phyloP scores from a whole-genome alignment of 2,329 filamentous ascomycete genomes.

The Fusarium sp. region DNA sequence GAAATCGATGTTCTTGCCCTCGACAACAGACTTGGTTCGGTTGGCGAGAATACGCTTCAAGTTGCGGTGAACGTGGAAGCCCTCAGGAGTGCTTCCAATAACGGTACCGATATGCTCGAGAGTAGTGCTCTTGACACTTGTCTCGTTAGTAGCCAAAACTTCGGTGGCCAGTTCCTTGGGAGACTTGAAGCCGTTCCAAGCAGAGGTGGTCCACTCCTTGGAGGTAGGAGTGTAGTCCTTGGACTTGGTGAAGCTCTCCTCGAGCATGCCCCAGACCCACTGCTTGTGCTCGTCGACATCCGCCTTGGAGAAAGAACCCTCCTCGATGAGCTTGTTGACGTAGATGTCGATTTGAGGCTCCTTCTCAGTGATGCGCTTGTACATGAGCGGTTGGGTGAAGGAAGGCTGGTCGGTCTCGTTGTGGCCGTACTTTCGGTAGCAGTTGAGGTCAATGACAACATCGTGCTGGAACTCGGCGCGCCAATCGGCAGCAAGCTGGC shows the following conservation, averaged over 20 bases:
- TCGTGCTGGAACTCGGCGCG: slow-evolving; percentile 98
- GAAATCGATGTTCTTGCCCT: slow-evolving; percentile 97
- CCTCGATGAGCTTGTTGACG: slow-evolving; percentile 86
- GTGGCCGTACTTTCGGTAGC: slow-evolving; percentile 98
- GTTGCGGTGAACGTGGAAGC: slow-evolving; percentile 91
- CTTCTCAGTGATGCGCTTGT: slow-evolving; percentile 93
- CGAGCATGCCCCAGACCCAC: slow-evolving; percentile 99
- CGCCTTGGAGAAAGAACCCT: slow-evolving; percentile 95
- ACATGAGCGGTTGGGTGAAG: slow-evolving; percentile 99
- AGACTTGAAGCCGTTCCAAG: slow-evolving; percentile 99
- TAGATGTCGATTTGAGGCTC: slow-evolving; percentile 90
- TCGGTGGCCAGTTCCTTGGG: slow-evolving; percentile 97
- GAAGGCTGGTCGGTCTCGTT: slow-evolving; percentile 99
- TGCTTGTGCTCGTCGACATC: slow-evolving; percentile 99
- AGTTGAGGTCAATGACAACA: slow-evolving; percentile 97
- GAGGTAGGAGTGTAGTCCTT: slow-evolving; percentile 97
- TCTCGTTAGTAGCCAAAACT: slow-evolving; percentile 90
- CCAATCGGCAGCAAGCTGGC: slow-evolving; percentile 96
- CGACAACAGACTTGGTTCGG: slow-evolving; percentile 89
- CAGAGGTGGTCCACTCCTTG: slow-evolving; percentile 98
- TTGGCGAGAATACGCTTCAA: slow-evolving; percentile 93
- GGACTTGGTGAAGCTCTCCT: slow-evolving; percentile 96
- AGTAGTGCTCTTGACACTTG: slow-evolving; percentile 77
- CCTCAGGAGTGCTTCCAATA: slow-evolving; percentile 82
- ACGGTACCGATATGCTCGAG: slow-evolving; percentile 84